Percentiles rank a stretch among this genome's conserved stretches.
These are phyloP conservation scores for Aegilops umbellulata DNA, from an alignment of 176 grass and related monocot species.

Conservation along the genomic window DNA sequence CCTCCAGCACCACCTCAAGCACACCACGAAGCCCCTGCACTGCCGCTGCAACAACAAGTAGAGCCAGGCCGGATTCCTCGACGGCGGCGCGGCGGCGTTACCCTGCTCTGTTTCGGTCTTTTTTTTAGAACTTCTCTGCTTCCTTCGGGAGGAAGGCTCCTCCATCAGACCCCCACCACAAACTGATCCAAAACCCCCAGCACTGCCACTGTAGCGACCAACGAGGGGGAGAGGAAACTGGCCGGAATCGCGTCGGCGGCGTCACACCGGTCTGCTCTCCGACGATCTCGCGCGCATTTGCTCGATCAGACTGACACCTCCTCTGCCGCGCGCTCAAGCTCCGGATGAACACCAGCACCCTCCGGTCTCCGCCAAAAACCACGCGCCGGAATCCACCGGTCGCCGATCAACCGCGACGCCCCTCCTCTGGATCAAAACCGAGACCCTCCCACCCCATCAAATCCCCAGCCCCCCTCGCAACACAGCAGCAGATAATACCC, in stretches of 20 bases:
- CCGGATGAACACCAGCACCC: background rate
- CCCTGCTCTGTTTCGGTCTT: background rate
- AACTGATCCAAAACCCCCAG: background rate
- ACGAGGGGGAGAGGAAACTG: too few species aligned
- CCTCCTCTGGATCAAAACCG: background rate
- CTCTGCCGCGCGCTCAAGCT: background rate
- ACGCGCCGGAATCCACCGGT: background rate
- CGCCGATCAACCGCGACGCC: background rate
- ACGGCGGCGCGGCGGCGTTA: background rate
- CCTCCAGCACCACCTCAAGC: background rate
- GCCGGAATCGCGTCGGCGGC: background rate
- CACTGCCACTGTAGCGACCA: background rate
- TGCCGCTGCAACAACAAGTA: background rate
- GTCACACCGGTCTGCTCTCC: background rate
- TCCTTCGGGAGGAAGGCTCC: constrained; percentile 22
- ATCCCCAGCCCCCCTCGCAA: background rate
- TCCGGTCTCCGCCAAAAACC: background rate
- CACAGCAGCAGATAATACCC: background rate
- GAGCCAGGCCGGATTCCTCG: background rate
- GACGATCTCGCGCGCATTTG: background rate
- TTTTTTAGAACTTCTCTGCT: background rate
- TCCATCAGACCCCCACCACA: background rate
- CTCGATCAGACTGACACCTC: background rate
- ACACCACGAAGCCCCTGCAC: background rate
- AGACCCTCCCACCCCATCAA: background rate